A percentile compares a stretch with the other conserved stretches of the same genome.
Conservation (phyloP, 805 yeast species). For the Saturnispora sekii region DNA sequence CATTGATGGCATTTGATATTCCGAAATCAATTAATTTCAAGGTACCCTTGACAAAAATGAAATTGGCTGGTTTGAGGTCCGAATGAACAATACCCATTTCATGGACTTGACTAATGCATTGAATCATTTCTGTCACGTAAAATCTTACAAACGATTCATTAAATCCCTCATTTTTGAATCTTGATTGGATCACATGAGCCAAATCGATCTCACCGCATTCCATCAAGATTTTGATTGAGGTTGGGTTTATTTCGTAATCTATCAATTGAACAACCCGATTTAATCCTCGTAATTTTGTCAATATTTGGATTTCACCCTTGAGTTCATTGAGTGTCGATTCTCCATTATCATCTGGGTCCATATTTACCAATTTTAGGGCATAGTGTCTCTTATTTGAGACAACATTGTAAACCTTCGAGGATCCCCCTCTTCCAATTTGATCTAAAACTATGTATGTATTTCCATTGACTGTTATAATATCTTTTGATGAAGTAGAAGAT, state of each 20-base stretch:
- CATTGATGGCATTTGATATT: slow-evolving; percentile 88
- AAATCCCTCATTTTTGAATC: slow-evolving; percentile 34
- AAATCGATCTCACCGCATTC: slow-evolving; percentile 92
- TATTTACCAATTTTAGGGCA: slow-evolving; percentile 74
- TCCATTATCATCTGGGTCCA: slow-evolving; percentile 43
- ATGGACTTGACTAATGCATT: slow-evolving; percentile 85
- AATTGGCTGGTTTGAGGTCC: slow-evolving; percentile 51
- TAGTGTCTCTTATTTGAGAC: slow-evolving; percentile 32
- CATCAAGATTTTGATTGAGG: slow-evolving; percentile 68
- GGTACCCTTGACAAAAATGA: slow-evolving; percentile 71
- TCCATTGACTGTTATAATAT: slow-evolving; percentile 38
- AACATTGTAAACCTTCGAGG: slow-evolving; percentile 76
- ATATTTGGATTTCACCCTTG: slow-evolving; percentile 80
- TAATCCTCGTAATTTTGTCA: slow-evolving; percentile 48
- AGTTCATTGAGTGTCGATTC: slow-evolving; percentile 57
- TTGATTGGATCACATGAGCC: slow-evolving; percentile 63
- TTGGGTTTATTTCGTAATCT: slow-evolving; percentile 61
- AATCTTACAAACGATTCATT: slow-evolving; percentile 75
- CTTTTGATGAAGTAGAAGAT: slow-evolving; percentile 5
- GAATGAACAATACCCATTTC: slow-evolving; percentile 62
- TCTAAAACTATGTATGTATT: slow-evolving; percentile 65
- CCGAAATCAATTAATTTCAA: slow-evolving; percentile 93
- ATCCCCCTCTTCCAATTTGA: slow-evolving; percentile 81
- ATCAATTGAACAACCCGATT: slow-evolving; percentile 70
- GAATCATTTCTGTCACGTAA: slow-evolving; percentile 67